Percentiles rank a stretch among this genome's conserved stretches.
Conservation (phyloP, 2,329 filamentous ascomycete genomes). For the Fusarium nematophilum region DNA sequence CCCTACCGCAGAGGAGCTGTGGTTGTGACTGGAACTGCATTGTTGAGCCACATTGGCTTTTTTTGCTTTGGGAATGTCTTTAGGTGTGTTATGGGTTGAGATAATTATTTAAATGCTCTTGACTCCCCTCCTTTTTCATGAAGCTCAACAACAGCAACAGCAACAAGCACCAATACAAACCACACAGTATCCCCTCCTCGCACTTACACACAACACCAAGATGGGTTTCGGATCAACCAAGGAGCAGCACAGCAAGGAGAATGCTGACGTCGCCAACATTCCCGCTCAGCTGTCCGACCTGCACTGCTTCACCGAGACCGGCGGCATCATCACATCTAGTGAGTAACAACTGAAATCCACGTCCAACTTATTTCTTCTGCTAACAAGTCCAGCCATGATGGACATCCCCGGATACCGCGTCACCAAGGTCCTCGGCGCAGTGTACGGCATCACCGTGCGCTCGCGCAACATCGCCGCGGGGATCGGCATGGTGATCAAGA, state of each 20-base stretch:
- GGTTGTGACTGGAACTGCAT: neutral
- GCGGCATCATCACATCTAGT: constrained; percentile 69
- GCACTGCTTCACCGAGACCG: constrained; percentile 71
- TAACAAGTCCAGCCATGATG: constrained; percentile 61
- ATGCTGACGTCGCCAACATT: constrained; percentile 49
- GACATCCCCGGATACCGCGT: constrained; percentile 71
- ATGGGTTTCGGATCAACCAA: constrained; percentile 45
- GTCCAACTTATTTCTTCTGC: neutral
- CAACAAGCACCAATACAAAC: neutral
- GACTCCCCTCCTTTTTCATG: neutral
- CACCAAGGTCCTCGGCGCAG: constrained; percentile 66
- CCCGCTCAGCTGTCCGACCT: constrained; percentile 58
- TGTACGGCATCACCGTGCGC: constrained; percentile 67
- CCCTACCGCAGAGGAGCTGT: neutral
- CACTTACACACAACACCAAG: constrained; percentile 11
- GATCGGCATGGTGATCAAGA: constrained; percentile 67
- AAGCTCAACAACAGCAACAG: neutral
- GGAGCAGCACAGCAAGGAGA: constrained; percentile 37
- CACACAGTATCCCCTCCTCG: neutral
- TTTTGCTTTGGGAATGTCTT: constrained; percentile 8
- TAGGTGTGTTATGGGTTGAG: neutral
- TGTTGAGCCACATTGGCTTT: neutral
- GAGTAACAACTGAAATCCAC: constrained; percentile 8
- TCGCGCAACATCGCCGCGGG: constrained; percentile 69
- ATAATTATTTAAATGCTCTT: constrained; percentile 26